Base-by-base conservation (phyloP, 371 early-diverging fungal species). In the Mucor velutinosus region DNA sequence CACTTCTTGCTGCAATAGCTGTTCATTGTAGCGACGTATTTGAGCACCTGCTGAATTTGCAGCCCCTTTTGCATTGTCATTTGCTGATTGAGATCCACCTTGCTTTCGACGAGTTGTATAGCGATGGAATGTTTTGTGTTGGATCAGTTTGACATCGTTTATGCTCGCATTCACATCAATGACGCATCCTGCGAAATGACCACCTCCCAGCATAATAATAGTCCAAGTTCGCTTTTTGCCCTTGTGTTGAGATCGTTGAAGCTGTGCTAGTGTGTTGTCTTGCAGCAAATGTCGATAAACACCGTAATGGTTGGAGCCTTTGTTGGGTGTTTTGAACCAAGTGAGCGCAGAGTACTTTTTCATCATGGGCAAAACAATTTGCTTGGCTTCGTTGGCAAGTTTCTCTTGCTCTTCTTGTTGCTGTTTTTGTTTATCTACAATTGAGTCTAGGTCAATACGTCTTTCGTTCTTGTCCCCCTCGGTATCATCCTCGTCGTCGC, bases 51-150 rank as follows among this genome's bases (percentile, higher is more conserved):
- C 98, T 10, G 95, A 95, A 23, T 92, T 92, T 1, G 97, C 97
- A 7, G 85, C 86, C 19, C 94, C 95, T 71, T 93, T 93, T 12
- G 91, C 80, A 43, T 81, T 84, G 75, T 96, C 97, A 61, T 93
- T 88, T 19, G 87, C 83, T 11, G 87, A 84, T 77, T 98, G 99
- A 15, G 94, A 82, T 0, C 97, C 97, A 69, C 99, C 99, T 75
- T 98, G 98, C 71, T 98, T 97, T 66, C 95, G 76, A 57, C 99
- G 89, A 2, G 96, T 96, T 6, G 97, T 97, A 76, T 98, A 98
- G 32, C 97, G 85, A 66, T 96, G 96, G 66, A 96, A 89, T 7
- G 97, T 94, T 75, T 95, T 97, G 77, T 96, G 94, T 0, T 83
- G 86, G 0, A 94, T 57, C 58, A 79, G 57, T 17, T 74, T 67